Base-by-base conservation (phyloP, 768 basidiomycete species). In the Phylloporus sp. region DNA sequence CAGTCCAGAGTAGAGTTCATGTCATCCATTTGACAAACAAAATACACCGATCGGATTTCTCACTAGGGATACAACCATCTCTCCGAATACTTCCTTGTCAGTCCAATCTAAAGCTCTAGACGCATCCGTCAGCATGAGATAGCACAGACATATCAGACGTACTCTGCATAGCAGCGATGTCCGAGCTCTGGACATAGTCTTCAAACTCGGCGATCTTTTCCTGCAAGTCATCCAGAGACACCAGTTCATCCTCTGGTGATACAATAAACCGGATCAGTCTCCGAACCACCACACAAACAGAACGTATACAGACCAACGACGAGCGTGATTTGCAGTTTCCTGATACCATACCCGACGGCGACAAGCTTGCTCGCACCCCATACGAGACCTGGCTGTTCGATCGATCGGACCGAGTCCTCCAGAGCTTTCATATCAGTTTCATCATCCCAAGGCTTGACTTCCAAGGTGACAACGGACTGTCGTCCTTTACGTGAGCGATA, bases 371-470 rank as follows among this genome's bases (percentile, higher is more conserved):
- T 90, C 36, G 82, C 80, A 71, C 97, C 95, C 97, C 97, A 99
- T 44, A 97, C 80, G 52, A 99, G 87, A 66, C 97, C 97, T 35
- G 88, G 86, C 75, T 82, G 75, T 71, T 90, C 81, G 62, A 98
- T 84, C 20, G 91, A 84, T 54, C 97, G 85, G 49, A 98, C 95
- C 36, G 80, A 64, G 15, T 76, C 71, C 73, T 98, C 95, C 61
- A 98, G 78, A 45, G 76, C 88, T 39, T 66, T 79, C 95, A 99
- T 95, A 72, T 97, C 92, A 45, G 97, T 99, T 77, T 97, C 94
- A 67, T 98, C 95, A 70, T 98, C 95, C 95, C 94, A 97, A 35
- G 95, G 95, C 75, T 99, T 99, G 56, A 99, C 94, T 60, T 98
- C 95, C 61, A 98, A 75, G 42, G 95, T 99, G 45, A 99, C 97